Evolutionary conservation across 2,329 filamentous ascomycete genomes (phyloP), one percentile per base, ranked within the genome.

Genomic region (Aotearoamyces nothofagi): DNA sequence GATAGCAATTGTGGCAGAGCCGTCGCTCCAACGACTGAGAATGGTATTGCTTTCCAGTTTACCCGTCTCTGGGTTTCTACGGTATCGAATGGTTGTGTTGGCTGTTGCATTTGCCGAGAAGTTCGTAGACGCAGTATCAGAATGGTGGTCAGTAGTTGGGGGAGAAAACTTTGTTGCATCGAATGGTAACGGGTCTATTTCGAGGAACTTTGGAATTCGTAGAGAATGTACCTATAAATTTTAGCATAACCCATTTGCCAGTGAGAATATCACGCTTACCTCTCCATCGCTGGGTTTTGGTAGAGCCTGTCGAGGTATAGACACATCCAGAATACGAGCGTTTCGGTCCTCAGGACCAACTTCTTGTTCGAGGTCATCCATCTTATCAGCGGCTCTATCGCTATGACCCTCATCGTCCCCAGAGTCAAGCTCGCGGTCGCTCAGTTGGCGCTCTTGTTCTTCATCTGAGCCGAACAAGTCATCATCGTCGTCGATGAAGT

Each of bases 21-120:
- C 80, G 45, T 87, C 80, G 36, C 74, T 82, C 80, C 80, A 87
- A 40, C 69, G 68, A 45, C 81, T 69, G 16, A 87, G 57, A 37
- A 75, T 67, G 3, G 80, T 69, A 47, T 87, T 87, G 45, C 78
- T 84, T 46, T 78, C 69, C 9, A 84, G 59, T 36, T 71, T 58
- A 27, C 66, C 64, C 1, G 70, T 76, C 16, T 64, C 63, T 7
- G 71, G 61, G 33, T 81, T 73, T 43, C 66, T 69, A 30, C 76
- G 70, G 54, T 75, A 81, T 35, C 79, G 72, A 26, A 80, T 63
- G 2, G 77, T 74, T 20, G 71, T 69, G 43, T 72, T 65, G 17
- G 78, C 62, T 5, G 62, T 66, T 31, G 60, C 57, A 51, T 57
- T 66, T 13, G 64, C 55, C 25, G 63, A 67, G 45, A 69, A 69